These are phyloP conservation scores for Fennellomyces sp. DNA, from an alignment of 371 early-diverging fungal species.

Conservation along the genomic window DNA sequence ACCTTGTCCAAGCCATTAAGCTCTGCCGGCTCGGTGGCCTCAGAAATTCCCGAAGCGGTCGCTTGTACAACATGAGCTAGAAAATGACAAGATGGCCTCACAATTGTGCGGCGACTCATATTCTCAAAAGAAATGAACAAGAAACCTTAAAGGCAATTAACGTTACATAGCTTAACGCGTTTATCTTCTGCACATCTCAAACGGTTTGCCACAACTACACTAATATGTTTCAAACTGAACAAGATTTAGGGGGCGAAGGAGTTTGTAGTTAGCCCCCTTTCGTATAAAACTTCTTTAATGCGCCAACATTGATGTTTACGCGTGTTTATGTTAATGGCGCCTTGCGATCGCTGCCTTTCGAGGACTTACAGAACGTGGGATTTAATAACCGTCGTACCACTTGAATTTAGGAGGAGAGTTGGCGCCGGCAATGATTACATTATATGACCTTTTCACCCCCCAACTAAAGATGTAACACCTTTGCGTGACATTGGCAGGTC, in stretches of 20 bases:
- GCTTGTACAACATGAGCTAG: constrained; percentile 2
- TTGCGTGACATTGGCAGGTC: background rate
- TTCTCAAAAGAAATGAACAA: constrained; percentile 8
- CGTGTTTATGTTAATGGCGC: background rate
- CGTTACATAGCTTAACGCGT: no score
- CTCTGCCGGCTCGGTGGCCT: background rate
- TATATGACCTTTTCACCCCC: background rate
- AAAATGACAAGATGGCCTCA: constrained; percentile 4
- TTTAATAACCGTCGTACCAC: constrained; percentile 4
- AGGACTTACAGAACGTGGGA: constrained; percentile 4
- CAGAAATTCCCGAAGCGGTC: background rate
- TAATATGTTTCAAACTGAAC: no score
- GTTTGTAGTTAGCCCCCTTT: no score
- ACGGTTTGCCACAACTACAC: no score
- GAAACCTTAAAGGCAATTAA: background rate
- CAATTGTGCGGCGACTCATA: background rate
- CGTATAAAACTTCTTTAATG: no score
- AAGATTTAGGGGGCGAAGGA: no score
- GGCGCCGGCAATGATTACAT: background rate
- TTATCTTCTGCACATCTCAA: no score
- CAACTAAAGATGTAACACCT: background rate
- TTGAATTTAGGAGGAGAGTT: background rate
- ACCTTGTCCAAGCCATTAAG: constrained; percentile 3
- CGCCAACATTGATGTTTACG: no score
- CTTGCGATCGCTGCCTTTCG: background rate